Conservation (phyloP, 208 protist species). For the Trypanosoma rangeli region DNA sequence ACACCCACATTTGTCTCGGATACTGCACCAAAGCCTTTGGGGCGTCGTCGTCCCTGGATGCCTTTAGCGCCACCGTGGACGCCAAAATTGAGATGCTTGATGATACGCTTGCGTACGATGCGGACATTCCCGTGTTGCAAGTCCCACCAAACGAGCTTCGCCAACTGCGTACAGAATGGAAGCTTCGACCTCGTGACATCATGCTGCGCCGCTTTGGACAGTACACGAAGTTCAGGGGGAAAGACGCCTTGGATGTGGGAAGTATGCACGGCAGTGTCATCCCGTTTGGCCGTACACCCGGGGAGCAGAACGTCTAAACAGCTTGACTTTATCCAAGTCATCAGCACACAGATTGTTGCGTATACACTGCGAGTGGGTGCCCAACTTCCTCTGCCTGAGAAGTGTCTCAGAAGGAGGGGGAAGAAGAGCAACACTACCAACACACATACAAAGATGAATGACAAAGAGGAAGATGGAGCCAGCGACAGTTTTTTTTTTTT, state of each 20-base stretch:
- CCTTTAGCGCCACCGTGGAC: slow-evolving; percentile 28
- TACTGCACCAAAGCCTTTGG: slow-evolving; percentile 54
- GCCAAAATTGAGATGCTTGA: slow-evolving; percentile 20
- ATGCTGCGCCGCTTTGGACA: slow-evolving; percentile 79
- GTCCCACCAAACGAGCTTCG: slow-evolving; percentile 67
- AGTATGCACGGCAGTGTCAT: slow-evolving; percentile 79
- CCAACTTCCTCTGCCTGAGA: not conserved
- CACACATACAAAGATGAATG: not conserved
- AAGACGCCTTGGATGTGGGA: slow-evolving; percentile 42
- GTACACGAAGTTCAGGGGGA: slow-evolving; percentile 36
- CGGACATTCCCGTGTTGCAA: slow-evolving; percentile 42
- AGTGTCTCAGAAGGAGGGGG: not conserved
- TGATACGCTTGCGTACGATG: slow-evolving; percentile 32
- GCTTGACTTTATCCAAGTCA: not conserved
- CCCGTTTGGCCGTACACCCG: slow-evolving; percentile 77
- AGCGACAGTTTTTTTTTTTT: not conserved
- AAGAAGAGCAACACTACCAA: not conserved
- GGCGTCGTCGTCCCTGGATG: slow-evolving; percentile 33
- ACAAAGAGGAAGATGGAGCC: not conserved
- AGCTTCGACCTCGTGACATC: slow-evolving; percentile 71
- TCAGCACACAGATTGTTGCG: not conserved
- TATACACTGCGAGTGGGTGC: no score
- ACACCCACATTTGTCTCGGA: slow-evolving; percentile 60
- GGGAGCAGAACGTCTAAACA: slow-evolving; percentile 57
- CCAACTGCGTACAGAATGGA: slow-evolving; percentile 62